A percentile compares a stretch with the other conserved stretches of the same genome.
These are phyloP conservation scores for Zancudomyces culisetae DNA, from an alignment of 371 early-diverging fungal species.

Conservation along the genomic window DNA sequence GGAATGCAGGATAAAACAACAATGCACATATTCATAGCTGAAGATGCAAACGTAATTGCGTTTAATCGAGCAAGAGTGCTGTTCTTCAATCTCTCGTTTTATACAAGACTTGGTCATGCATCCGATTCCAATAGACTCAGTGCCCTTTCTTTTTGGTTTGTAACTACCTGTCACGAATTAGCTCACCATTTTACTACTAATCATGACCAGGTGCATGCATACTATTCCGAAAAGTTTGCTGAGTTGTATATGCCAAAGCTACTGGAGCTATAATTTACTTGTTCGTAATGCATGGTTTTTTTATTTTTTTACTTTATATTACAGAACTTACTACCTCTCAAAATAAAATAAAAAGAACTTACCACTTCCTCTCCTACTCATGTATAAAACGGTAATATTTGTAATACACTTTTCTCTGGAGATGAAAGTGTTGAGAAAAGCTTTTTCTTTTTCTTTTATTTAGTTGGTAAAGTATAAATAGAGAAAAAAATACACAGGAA, in stretches of 20 bases:
- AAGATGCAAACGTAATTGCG: conserved; percentile 45
- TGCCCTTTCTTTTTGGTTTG: conserved; percentile 48
- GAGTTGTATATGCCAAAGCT: conserved; percentile 35
- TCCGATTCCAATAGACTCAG: conserved; percentile 2
- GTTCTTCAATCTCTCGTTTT: conserved; percentile 71
- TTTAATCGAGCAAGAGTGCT: conserved; percentile 59
- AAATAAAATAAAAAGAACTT: too few relatives aligned
- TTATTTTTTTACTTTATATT: too few relatives aligned
- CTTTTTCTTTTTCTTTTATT: too few relatives aligned
- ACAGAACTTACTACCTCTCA: too few relatives aligned
- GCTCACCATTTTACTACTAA: conserved; percentile 54
- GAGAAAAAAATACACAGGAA: too few relatives aligned
- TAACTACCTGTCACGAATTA: conserved; percentile 73
- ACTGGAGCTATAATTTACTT: too few relatives aligned
- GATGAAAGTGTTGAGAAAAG: too few relatives aligned
- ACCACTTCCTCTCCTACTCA: too few relatives aligned
- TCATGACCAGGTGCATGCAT: conserved; percentile 28
- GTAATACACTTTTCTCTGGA: too few relatives aligned
- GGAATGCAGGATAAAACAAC: conserved; percentile 23
- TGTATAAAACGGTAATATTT: too few relatives aligned
- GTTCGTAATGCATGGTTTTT: too few relatives aligned
- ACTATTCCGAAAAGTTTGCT: conserved; percentile 56
- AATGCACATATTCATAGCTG: conserved; percentile 60
- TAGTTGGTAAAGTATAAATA: too few relatives aligned
- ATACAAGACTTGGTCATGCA: conserved; percentile 36